Evolutionary conservation across 495 filamentous ascomycete genomes (phyloP), one percentile per base, ranked within the genome.

Genomic region (Lasiosphaeria hispida): DNA sequence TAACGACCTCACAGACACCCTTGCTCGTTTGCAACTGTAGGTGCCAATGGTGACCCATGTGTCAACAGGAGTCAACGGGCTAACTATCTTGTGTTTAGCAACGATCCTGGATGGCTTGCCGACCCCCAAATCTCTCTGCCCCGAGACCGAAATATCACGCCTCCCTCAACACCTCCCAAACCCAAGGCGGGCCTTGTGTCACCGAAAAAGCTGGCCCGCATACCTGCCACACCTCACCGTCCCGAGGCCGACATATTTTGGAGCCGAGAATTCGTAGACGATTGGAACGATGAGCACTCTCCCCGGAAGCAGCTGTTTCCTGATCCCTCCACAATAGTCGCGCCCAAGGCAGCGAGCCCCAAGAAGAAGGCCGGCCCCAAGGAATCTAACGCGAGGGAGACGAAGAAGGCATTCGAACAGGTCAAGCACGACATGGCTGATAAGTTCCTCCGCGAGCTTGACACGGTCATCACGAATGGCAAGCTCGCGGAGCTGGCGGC

Each of bases 271-370:
- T 72, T 82, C 10, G 84, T 89, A 59, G 89, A 92, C 70, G 82
- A 83, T 54, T 96, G 90, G 91, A 87, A 91, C 61, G 90, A 95
- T 59, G 71, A 87, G 56, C 84, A 92, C 69, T 89, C 89, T 7
- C 85, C 88, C 0, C 73, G 75, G 34, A 91, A 90, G 59, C 66
- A 73, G n/a, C 66, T 73, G 36, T 64, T 71, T 43, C 56, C 57
- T 1, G 61, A 70, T 33, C 48, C 70, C 63, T 33, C 69, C 60
- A 55, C 62, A 59, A 65, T 61, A 34, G 55, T 36, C 37, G 30
- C 59, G 18, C 55, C 52, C 53, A 66, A 57, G 39, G 69, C 44
- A 45, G 91, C 59, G 63, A 86, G 86, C 30, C 84, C 85, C 0
- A 50, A 61, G 47, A 59, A 71, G 66, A 52, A 61, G 44, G 10